Conservation (phyloP, 2,329 filamentous ascomycete genomes). For the Coniosporium tulheliwenetii region DNA sequence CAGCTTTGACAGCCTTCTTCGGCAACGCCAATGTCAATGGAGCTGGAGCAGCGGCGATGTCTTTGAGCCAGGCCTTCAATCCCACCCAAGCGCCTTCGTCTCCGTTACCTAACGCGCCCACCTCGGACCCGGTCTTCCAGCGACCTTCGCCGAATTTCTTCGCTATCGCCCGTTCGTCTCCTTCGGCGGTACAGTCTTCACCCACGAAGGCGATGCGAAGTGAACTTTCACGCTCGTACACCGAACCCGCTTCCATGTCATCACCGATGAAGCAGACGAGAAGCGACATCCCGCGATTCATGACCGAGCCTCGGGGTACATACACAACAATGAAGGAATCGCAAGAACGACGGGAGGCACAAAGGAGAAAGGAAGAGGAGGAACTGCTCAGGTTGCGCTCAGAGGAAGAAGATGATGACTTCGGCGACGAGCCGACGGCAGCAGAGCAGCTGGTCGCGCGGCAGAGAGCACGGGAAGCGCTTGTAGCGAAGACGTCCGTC, state of each 20-base stretch:
- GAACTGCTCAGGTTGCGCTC: conserved; percentile 2
- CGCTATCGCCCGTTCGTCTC: conserved; percentile 19
- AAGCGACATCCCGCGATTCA: conserved; percentile 10
- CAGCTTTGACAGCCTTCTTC: conserved; percentile 21
- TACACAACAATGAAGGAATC: conserved; percentile 29
- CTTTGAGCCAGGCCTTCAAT: conserved; percentile 29
- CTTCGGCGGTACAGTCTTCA: conserved; percentile 7
- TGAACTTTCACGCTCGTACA: too few relatives aligned
- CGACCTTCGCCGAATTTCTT: conserved; percentile 29
- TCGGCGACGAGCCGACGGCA: conserved; percentile 4
- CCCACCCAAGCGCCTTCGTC: conserved; percentile 30
- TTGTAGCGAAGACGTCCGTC: too few relatives aligned
- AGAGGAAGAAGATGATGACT: conserved; percentile 10
- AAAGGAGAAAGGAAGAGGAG: conserved; percentile 5
- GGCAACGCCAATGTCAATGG: conserved; percentile 7
- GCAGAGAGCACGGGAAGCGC: conserved; percentile 1
- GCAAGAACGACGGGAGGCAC: conserved; percentile 20
- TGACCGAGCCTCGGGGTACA: conserved; percentile 25
- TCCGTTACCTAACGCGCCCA: conserved; percentile 17
- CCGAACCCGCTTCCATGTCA: conserved; percentile 10
- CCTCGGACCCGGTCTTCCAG: conserved; percentile 27
- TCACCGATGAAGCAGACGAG: conserved; percentile 19
- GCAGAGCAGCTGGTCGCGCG: conserved; percentile 6
- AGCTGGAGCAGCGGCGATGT: conserved; percentile 18
- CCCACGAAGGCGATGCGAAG: too few relatives aligned